A percentile compares a stretch with the other conserved stretches of the same genome.
phyloP scores from a whole-genome alignment of 257 asterid genomes.

The Scutellaria minor region DNA sequence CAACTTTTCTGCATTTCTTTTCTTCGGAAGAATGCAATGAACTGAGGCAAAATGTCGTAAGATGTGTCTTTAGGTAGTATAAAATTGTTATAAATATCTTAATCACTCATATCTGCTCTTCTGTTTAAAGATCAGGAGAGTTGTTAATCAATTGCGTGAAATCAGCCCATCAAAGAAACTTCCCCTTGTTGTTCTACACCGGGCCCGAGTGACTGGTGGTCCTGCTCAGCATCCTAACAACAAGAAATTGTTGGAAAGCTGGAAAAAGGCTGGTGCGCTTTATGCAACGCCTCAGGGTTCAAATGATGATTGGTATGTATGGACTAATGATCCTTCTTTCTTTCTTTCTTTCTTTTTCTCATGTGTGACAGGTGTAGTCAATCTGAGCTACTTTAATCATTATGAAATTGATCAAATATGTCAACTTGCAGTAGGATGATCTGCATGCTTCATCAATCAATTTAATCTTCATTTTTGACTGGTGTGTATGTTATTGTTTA shows the following conservation, averaged over 20 bases:
- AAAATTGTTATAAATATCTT: conserved; percentile 2
- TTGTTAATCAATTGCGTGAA: conserved; percentile 59
- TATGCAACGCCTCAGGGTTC: conserved; percentile 91
- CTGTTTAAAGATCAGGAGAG: conserved; percentile 59
- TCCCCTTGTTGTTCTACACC: conserved; percentile 89
- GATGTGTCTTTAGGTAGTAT: conserved; percentile 21
- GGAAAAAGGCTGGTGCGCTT: conserved; percentile 84
- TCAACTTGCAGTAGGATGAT: conserved; percentile 4
- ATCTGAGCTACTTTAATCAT: neutral
- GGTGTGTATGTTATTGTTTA: neutral
- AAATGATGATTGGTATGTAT: conserved; percentile 86
- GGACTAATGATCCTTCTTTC: neutral
- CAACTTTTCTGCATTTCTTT: conserved; percentile 8
- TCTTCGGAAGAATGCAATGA: neutral
- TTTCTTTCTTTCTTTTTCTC: neutral
- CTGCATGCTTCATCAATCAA: conserved; percentile 3
- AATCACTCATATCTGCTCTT: conserved; percentile 21
- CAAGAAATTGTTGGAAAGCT: conserved; percentile 71
- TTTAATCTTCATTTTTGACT: conserved; percentile 18
- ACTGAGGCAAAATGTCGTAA: too few relatives aligned
- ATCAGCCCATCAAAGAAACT: conserved; percentile 71
- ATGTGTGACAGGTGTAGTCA: neutral
- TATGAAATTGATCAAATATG: neutral
- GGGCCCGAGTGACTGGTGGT: conserved; percentile 72
- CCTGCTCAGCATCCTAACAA: conserved; percentile 79